These are phyloP conservation scores for Rhodotorula mucilaginosa DNA, from an alignment of 1,284 basidiomycete species.

Conservation along the genomic window DNA sequence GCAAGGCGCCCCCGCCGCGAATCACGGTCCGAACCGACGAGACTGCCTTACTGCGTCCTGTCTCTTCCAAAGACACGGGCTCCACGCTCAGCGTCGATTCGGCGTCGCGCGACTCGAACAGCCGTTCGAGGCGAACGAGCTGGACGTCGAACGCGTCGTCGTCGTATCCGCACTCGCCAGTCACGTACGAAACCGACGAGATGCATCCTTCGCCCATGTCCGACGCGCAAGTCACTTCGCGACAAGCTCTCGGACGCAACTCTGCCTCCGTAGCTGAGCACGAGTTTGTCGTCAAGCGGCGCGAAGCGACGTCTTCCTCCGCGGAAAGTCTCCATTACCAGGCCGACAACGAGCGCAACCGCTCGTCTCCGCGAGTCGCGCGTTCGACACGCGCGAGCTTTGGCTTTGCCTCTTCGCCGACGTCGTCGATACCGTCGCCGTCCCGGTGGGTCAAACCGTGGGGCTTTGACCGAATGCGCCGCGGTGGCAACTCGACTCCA, in stretches of 20 bases:
- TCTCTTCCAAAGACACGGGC: neutral
- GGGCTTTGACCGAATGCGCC: neutral
- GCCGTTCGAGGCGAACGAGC: neutral
- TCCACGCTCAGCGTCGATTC: neutral
- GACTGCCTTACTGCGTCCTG: conserved; percentile 2
- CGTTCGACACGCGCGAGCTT: neutral
- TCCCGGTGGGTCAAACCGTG: neutral
- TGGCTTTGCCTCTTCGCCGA: neutral
- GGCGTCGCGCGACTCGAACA: neutral
- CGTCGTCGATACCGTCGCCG: neutral
- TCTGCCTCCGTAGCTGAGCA: conserved; percentile 12
- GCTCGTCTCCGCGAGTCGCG: neutral
- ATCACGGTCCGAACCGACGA: conserved; percentile 15
- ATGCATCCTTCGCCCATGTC: neutral
- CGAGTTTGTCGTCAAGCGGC: conserved; percentile 9
- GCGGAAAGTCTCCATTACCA: conserved; percentile 8
- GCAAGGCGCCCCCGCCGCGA: conserved; percentile 8
- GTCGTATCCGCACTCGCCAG: conserved; percentile 5
- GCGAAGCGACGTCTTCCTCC: neutral
- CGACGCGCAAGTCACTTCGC: neutral
- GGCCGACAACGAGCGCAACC: conserved; percentile 18
- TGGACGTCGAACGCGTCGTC: conserved; percentile 4
- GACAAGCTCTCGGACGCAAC: neutral
- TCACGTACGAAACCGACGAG: conserved; percentile 1
- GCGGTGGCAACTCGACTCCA: neutral